These are phyloP conservation scores for Stachybotrys elegans DNA, from an alignment of 2,329 filamentous ascomycete genomes.

Conservation along the genomic window DNA sequence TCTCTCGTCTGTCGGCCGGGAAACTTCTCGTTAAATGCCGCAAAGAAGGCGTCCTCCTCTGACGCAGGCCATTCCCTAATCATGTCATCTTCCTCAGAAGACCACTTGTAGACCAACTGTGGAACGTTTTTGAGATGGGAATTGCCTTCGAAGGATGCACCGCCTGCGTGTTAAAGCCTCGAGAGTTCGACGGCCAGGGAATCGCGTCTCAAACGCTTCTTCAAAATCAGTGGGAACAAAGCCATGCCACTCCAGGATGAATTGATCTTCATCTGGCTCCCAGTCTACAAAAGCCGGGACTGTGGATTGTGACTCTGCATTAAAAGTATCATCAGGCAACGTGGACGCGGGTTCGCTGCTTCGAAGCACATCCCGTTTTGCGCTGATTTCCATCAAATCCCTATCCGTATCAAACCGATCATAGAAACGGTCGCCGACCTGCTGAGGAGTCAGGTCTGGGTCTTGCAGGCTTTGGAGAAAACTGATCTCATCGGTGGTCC, in stretches of 20 bases:
- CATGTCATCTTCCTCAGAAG: neutral
- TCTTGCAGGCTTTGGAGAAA: neutral
- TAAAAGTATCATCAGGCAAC: neutral
- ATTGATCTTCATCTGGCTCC: neutral
- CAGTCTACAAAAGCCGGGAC: neutral
- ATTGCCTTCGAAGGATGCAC: neutral
- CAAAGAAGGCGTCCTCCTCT: neutral
- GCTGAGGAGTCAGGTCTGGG: neutral
- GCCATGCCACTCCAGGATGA: neutral
- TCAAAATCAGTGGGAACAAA: neutral
- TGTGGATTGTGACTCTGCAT: neutral
- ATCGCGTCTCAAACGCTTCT: neutral
- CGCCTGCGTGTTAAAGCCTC: neutral
- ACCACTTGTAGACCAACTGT: neutral
- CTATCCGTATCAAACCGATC: neutral
- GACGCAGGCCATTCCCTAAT: neutral
- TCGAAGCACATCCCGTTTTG: neutral
- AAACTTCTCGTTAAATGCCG: neutral
- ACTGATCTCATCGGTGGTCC: neutral
- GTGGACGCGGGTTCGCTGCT: neutral
- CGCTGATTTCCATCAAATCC: neutral
- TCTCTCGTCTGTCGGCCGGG: neutral
- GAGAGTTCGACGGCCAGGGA: neutral
- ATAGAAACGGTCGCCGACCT: neutral
- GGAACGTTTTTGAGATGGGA: neutral